Base-by-base conservation (phyloP, 805 yeast species). In the Candida parachauliodes region DNA sequence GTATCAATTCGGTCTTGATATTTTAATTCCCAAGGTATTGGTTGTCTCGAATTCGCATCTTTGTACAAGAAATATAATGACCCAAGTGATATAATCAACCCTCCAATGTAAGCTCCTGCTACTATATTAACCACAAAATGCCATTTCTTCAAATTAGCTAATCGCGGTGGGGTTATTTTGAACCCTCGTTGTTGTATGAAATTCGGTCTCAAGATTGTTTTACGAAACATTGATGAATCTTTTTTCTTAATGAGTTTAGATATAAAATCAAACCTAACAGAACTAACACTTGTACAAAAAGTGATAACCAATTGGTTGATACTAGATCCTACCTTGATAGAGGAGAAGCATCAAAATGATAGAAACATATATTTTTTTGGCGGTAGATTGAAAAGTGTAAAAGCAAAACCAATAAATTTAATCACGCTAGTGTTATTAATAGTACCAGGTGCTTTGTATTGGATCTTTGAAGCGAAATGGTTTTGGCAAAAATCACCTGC, bases 401-500 rank as follows among this genome's bases (percentile, higher is more conserved):
- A 62, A 40, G 49, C 53, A 22, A 54, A 57, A 18, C 80, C 77
- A 1, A 46, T 68, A 11, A 67, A 67, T 8, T 20, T 74, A 2
- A 24, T 62, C 0, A 65, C 72, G 0, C 56, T 64, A 3, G 37
- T 56, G 0, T 32, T 57, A 3, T 48, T 72, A 0, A 22, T 76
- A 0, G 48, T 65, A 0, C 75, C 85, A 0, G 70, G 71, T 2
- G 72, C 82, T 1, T 52, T 84, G 7, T 86, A 70, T 47, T 70
- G 77, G 37, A 42, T 55, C 10, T 62, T 59, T 45, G 68, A 61
- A 40, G 71, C 77, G 2, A 43, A 51, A 2, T 80, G 83, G 81
- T 46, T 61, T 5, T 81, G 88, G 86, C 53, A 65, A 38, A 47
- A 76, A 30, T 70, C 76, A 21, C 83, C 85, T 0, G 77, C 76